Percentiles rank a stretch among this genome's conserved stretches.
These are phyloP conservation scores for Penicillium sp. DNA, from an alignment of 2,329 filamentous ascomycete genomes.

Conservation along the genomic window DNA sequence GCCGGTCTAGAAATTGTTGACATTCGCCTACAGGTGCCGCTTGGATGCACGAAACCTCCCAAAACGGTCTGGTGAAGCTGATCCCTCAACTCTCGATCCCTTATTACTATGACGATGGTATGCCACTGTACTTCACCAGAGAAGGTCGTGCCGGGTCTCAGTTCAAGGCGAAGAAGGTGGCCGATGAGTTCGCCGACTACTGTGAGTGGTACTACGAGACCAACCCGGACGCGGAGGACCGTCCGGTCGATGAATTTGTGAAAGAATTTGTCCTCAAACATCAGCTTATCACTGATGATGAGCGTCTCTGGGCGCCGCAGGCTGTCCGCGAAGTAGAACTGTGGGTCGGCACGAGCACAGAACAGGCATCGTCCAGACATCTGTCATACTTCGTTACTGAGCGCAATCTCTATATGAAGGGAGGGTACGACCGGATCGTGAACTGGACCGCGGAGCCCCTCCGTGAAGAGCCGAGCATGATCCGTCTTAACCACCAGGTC, in stretches of 20 bases:
- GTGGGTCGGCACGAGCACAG: slow-evolving; percentile 45
- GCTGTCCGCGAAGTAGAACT: slow-evolving; percentile 45
- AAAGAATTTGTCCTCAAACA: slow-evolving; percentile 43
- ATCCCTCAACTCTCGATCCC: slow-evolving; percentile 44
- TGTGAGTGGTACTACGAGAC: slow-evolving; percentile 43
- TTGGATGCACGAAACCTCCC: slow-evolving; percentile 48
- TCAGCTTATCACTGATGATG: slow-evolving; percentile 42
- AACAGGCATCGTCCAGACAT: slow-evolving; percentile 44
- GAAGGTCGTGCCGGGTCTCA: slow-evolving; percentile 45
- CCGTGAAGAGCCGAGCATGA: slow-evolving; percentile 31
- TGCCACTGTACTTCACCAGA: slow-evolving; percentile 43
- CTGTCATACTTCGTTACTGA: slow-evolving; percentile 46
- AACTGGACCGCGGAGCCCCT: slow-evolving; percentile 43
- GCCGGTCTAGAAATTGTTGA: not conserved
- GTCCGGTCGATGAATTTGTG: slow-evolving; percentile 41
- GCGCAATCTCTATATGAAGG: slow-evolving; percentile 48
- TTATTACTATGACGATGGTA: slow-evolving; percentile 48
- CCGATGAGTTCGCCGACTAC: slow-evolving; percentile 47
- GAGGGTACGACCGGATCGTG: slow-evolving; percentile 46
- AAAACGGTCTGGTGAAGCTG: slow-evolving; percentile 46
- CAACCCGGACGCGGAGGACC: slow-evolving; percentile 43
- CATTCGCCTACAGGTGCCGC: slow-evolving; percentile 35
- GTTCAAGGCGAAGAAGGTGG: slow-evolving; percentile 49
- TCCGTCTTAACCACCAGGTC: slow-evolving; percentile 41
- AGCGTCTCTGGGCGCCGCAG: slow-evolving; percentile 46